Evolutionary conservation across 2,329 filamentous ascomycete species (phyloP).

Genomic region (Rhexocercosporidium sp.): DNA sequence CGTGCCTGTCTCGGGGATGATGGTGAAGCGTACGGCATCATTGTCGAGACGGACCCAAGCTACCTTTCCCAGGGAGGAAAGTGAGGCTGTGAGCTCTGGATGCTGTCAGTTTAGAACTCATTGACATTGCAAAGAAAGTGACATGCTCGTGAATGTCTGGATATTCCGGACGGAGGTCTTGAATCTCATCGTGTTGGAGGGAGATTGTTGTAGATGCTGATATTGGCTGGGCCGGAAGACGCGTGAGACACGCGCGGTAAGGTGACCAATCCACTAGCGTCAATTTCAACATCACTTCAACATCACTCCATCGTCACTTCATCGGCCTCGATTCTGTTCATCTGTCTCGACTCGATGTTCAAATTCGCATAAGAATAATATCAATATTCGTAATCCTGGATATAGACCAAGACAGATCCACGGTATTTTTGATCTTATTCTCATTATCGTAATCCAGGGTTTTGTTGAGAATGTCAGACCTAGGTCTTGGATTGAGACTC

Average conservation of each 20-base stretch:
- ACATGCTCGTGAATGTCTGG: slow-evolving; percentile 67
- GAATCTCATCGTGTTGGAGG: slow-evolving; percentile 61
- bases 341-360: background rate
- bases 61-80: slow-evolving; percentile 59
- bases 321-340: background rate
- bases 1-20: slow-evolving; percentile 91
- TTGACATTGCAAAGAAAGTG: background rate
- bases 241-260: slow-evolving; percentile 5
- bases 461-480: too few relatives aligned
- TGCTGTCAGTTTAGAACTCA: background rate
- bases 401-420: background rate
- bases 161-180: slow-evolving; percentile 70
- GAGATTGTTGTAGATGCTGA: background rate
- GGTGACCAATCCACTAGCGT: background rate
- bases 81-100: slow-evolving; percentile 64
- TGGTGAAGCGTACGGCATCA: slow-evolving; percentile 88
- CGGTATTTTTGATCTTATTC: background rate
- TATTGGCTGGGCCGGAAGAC: background rate
- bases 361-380: background rate
- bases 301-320: too few relatives aligned
- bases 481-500: too few relatives aligned
- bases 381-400: too few relatives aligned
- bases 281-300: slow-evolving; percentile 2
- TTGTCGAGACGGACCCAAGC: slow-evolving; percentile 72
- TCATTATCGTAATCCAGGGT: too few relatives aligned